Base-by-base conservation (phyloP, 306 rosid species). In the Astragalus membranaceus region DNA sequence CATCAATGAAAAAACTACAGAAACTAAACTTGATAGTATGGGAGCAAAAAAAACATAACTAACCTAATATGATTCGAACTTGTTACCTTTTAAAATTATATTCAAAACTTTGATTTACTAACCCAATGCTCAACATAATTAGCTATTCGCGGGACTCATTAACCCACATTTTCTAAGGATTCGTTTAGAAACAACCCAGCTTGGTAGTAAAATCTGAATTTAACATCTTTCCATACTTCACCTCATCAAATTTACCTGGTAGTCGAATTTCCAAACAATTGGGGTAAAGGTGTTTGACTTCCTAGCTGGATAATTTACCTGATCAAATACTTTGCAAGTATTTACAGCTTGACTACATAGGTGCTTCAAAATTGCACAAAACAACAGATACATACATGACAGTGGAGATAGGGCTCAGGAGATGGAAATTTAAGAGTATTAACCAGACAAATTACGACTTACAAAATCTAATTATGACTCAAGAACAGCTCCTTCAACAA, bases 401-500 rank as follows among this genome's bases (percentile, higher is more conserved):
- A 50, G 43, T 49, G 51, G 52, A 23, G 13, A 47, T 47, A 80
- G 4, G 39, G 51, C 47, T 71, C 26, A 3, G 41, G 48, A 1
- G 14, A 36, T 17, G 10, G 47, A 60, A 42, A 65, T n/a, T 62
- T 29, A 52, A 77, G 57, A 20, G 67, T 7, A 41, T 66, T 77
- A 83, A 14, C 46, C 60, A 33, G 36, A 70, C 23, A 51, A 20
- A 78, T 80, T 46, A 41, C 57, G 50, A 29, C 43, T 51, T 66
- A 74, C 50, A 64, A 49, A 13, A 52, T 64, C 43, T 46, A 32
- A 59, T 81, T 70, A 90, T 7, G 94, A 84, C 77, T 90, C 92
- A 23, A 94, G 97, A 20, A 91, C 97, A 69, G 95, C 92, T 57
- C 99, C 99, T 83, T 88, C 87, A 63, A 82, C 82, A 78, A 94